phyloP scores from a whole-genome alignment of 169 alveolate genomes.

The Eimeria falciformis region DNA sequence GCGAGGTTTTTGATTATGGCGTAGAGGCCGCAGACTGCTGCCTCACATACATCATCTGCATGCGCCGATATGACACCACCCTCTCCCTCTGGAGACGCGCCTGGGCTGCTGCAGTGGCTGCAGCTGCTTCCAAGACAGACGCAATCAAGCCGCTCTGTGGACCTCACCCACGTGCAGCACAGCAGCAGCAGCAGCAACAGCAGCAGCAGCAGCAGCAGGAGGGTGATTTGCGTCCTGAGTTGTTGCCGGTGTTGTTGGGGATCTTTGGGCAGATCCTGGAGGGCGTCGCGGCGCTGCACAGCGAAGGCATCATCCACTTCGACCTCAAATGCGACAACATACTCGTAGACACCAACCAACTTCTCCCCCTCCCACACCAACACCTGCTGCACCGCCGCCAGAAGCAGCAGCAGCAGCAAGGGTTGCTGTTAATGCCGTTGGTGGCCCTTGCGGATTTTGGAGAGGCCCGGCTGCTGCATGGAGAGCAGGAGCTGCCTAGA shows the following conservation, averaged over 20 bases:
- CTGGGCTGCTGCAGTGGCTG: not conserved
- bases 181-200: constrained; percentile 46
- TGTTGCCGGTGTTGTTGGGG: constrained; percentile 53
- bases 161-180: not conserved
- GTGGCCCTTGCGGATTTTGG: constrained; percentile 94
- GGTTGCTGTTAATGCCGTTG: constrained; percentile 83
- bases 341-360: constrained; percentile 80
- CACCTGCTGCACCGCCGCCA: not conserved
- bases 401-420: constrained; percentile 24
- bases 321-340: constrained; percentile 95
- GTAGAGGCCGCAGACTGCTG: not conserved
- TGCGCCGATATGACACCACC: not conserved
- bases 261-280: constrained; percentile 89
- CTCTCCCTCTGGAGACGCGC: not conserved
- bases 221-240: not conserved
- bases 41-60: constrained; percentile 25
- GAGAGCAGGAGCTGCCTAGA: constrained; percentile 16
- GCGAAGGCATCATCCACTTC: constrained; percentile 92
- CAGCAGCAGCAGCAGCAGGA: constrained; percentile 39
- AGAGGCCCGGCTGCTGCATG: constrained; percentile 89
- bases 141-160: not conserved
- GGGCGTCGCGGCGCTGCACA: constrained; percentile 91
- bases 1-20: constrained; percentile 53
- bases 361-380: constrained; percentile 53
- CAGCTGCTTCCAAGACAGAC: not conserved